Base-by-base conservation (phyloP, 140 eudicot species). In the Stevia rebaudiana region DNA sequence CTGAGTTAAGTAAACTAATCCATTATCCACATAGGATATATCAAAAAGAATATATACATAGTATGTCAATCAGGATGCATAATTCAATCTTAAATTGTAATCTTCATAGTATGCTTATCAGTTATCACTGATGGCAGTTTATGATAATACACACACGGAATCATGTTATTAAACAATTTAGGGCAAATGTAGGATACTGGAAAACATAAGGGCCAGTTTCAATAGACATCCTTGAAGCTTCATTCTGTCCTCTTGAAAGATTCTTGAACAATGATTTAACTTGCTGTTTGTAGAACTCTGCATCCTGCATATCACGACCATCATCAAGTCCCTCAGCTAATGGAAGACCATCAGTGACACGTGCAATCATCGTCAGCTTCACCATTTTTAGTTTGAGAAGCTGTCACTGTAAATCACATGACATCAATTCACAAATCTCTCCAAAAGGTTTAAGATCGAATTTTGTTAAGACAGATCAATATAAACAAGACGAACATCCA, bases 301-400 rank as follows among this genome's bases (percentile, higher is more conserved):
- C 82, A 77, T 92, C 95, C 49, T 80, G 89, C 74, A 92, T 72
- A 74, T 92, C 98, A 69, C 96, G 96, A 0, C 89, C 95, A 80
- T 92, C 98, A 72, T 92, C 96, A 60, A 92, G 78, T 67, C 98
- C 98, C 79, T 92, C 98, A 23, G 90, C 98, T 40, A 92, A 74
- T 0, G 98, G 98, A 52, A 92, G 96, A 2, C 98, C 98, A 67
- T 92, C 96, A 43, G 89, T 92, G 16, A 92, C 96, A 83, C 98
- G 96, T n/a, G 98, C 98, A 79, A 92, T 83, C 98, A 92, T 85
- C 12, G 98, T 92, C 85, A 92, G 74, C 81, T 92, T 92, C 84
- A 92, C 98, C 98, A 92, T 92, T 70, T 63, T 84, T 61, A 78
- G 74, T 80, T 84, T 68, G 63, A 53, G 51, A 66, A 74, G 75